These are phyloP conservation scores for Cordyceps pruinosa DNA, from an alignment of 2,329 filamentous ascomycete genomes.

Conservation along the genomic window DNA sequence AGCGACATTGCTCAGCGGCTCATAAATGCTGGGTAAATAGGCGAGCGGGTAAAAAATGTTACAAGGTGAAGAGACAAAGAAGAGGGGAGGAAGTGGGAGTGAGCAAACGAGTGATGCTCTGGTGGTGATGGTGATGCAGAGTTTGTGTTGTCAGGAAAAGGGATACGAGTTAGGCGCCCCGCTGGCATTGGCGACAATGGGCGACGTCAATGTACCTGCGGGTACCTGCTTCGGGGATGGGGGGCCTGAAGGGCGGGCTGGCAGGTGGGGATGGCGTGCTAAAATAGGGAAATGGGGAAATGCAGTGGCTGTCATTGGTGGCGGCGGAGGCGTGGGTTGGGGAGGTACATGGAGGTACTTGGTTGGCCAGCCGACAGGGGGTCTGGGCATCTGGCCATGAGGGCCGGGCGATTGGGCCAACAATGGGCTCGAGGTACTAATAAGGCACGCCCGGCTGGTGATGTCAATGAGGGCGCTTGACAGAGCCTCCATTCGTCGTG, in stretches of 20 bases:
- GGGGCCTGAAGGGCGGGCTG: no score
- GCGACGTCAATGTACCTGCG: not conserved
- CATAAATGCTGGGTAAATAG: constrained; percentile 5
- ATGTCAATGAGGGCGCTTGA: not conserved
- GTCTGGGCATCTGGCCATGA: not conserved
- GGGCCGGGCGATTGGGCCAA: not conserved
- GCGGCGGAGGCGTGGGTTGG: not conserved
- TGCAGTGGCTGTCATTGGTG: not conserved
- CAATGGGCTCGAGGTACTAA: not conserved
- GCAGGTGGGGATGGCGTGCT: not conserved
- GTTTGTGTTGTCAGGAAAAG: constrained; percentile 13
- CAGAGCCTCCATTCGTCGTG: not conserved
- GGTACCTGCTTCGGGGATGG: not conserved
- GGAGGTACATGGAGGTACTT: constrained; percentile 1
- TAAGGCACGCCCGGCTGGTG: no score
- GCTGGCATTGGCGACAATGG: not conserved
- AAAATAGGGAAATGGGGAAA: constrained; percentile 5
- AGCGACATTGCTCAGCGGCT: constrained; percentile 9
- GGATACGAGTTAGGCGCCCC: constrained; percentile 1
- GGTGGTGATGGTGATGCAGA: constrained; percentile 4
- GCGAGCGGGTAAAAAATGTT: not conserved
- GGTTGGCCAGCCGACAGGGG: constrained; percentile 6
- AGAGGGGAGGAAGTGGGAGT: not conserved
- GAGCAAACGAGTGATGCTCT: constrained; percentile 9
- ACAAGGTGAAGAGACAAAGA: not conserved